These are phyloP conservation scores for Porcisia hertigi DNA, from an alignment of 208 protist genomes.

Conservation along the genomic window DNA sequence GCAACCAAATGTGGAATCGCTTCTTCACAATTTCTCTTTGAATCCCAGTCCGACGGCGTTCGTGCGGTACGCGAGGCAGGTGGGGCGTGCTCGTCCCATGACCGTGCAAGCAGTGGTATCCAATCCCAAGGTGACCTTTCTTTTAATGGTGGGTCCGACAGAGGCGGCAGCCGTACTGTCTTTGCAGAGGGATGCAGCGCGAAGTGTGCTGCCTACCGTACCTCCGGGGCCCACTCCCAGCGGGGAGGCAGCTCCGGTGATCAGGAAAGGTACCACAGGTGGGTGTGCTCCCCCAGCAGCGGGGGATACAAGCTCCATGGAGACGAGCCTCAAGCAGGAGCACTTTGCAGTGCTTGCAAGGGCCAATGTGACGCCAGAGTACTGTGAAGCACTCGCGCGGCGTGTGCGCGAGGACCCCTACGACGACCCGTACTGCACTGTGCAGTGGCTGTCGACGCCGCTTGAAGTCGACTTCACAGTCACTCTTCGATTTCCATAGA, in stretches of 20 bases:
- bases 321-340: constrained; percentile 12
- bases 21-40: constrained; percentile 59
- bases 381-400: constrained; percentile 47
- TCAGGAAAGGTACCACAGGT: neutral
- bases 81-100: constrained; percentile 35
- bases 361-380: constrained; percentile 46
- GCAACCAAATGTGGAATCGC: constrained; percentile 21
- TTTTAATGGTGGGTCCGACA: constrained; percentile 29
- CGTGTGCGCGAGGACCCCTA: constrained; percentile 36
- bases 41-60: constrained; percentile 51
- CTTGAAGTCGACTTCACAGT: constrained; percentile 20
- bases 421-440: constrained; percentile 46
- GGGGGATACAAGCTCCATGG: neutral
- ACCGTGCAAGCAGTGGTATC: constrained; percentile 49
- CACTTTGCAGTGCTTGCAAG: constrained; percentile 44
- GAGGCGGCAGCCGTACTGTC: constrained; percentile 4
- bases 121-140: constrained; percentile 55
- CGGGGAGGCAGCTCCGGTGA: neutral
- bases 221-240: neutral
- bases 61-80: constrained; percentile 44
- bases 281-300: neutral
- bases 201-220: neutral
- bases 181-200: neutral
- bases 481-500: constrained; percentile 25
- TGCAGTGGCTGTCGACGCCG: constrained; percentile 32